Base-by-base conservation (phyloP, 176 grass and related monocot genomes). In the Oryza meridionalis region DNA sequence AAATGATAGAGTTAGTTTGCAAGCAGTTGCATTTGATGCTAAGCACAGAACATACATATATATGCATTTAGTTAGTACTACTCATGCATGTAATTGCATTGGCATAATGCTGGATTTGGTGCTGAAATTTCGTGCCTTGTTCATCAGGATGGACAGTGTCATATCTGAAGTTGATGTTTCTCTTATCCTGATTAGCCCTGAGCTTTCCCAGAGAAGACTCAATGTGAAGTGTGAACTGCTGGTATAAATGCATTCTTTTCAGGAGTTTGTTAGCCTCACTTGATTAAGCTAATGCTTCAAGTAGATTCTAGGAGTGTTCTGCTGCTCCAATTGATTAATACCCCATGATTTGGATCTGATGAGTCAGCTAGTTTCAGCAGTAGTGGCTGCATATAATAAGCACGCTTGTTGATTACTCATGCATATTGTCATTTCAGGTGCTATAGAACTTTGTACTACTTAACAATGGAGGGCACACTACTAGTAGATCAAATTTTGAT, bases 251-350 rank as follows among this genome's bases (percentile, higher is more conserved):
- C 16, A 80, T 67, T 47, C 50, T 80, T 67, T 72, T 44, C 19
- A 72, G 67, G 65, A 89, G 38, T 79, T 86, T 69, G 69, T 83
- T 90, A 83, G n/a, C 29, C 42, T n/a, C 69, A 13, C 67, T 72
- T 32, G 78, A 74, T 86, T 90, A 83, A 51, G 84, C 8, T 83
- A 83, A 79, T 75, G 74, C 67, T 83, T 79, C 59, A 79, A 86
- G 80, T 69, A 83, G 88, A 90, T 90, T 86, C 88, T 70, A 79
- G 80, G 79, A 87, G 75, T 75, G 62, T 79, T 86, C 64, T 83
- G 7, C 77, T 89, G 21, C 68, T n/a, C 59, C 81, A 17, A 83
- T 83, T 79, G 63, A 86, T 79, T 83, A 83, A 43, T 83, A 38
- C 9, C 51, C n/a, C 75, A 86, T 86, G 74, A 87, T 90, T 87